Evolutionary conservation across 306 rosid species (phyloP).

Genomic region (Rosa persica): DNA sequence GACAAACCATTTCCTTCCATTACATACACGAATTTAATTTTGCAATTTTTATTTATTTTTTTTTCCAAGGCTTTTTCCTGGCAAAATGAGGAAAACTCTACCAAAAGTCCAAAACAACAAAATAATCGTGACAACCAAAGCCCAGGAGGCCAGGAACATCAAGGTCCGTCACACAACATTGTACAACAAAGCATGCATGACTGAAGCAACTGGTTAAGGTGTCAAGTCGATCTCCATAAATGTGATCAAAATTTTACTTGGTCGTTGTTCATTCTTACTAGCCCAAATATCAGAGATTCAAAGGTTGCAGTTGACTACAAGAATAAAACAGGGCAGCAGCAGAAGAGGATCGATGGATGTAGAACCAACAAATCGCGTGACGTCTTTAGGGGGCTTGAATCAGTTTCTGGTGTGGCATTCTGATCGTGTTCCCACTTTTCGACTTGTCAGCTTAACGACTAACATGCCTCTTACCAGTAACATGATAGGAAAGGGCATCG

Average conservation of each 20-base stretch:
- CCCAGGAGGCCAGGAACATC: too few species aligned
- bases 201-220: not conserved
- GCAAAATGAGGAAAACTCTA: not conserved
- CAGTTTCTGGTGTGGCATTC: conserved; percentile 77
- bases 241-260: not conserved
- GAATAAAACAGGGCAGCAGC: not conserved
- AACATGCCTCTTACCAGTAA: conserved; percentile 71
- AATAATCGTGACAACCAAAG: not conserved
- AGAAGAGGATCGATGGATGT: not conserved
- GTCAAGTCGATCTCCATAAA: not conserved
- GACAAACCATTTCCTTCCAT: not conserved
- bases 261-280: not conserved
- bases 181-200: not conserved
- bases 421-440: conserved; percentile 92
- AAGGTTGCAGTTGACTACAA: not conserved
- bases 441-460: conserved; percentile 85
- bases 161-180: not conserved
- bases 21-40: not conserved
- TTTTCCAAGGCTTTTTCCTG: not conserved
- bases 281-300: not conserved
- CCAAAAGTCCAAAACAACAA: not conserved
- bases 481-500: conserved; percentile 55
- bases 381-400: conserved; percentile 52
- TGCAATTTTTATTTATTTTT: too few species aligned
- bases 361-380: not conserved